These are phyloP conservation scores for Priceomyces carsonii DNA, from an alignment of 805 yeast species.

Conservation along the genomic window DNA sequence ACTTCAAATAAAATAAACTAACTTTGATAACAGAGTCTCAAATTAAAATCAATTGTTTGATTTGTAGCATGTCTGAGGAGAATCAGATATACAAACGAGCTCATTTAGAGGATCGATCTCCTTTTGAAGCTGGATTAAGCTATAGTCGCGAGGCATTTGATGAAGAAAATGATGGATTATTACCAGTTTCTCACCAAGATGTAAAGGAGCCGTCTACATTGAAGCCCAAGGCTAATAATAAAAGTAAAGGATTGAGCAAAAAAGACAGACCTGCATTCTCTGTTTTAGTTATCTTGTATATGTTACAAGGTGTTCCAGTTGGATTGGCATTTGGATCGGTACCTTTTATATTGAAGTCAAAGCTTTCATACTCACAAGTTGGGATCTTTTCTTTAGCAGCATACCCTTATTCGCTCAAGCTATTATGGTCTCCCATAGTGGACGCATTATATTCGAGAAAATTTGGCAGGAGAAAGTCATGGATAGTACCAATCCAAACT, in stretches of 20 bases:
- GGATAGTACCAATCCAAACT: constrained; percentile 93
- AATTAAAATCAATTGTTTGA: too few relatives aligned
- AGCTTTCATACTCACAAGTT: constrained; percentile 81
- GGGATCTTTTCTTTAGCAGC: constrained; percentile 91
- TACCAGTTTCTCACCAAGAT: constrained; percentile 29
- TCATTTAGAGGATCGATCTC: constrained; percentile 5
- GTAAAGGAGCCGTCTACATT: constrained; percentile 3
- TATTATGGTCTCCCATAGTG: constrained; percentile 94
- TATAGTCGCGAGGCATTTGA: constrained; percentile 24
- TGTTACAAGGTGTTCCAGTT: constrained; percentile 95
- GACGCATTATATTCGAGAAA: constrained; percentile 73
- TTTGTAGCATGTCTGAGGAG: constrained; percentile 4
- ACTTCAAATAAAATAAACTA: too few relatives aligned
- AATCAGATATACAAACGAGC: constrained; percentile 5
- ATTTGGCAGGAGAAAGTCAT: constrained; percentile 82
- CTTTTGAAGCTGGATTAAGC: constrained; percentile 15
- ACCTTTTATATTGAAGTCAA: constrained; percentile 84
- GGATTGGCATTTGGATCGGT: constrained; percentile 94
- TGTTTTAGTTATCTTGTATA: constrained; percentile 70
- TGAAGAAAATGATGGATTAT: constrained; percentile 36
- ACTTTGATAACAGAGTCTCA: too few relatives aligned
- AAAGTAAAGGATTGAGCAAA: constrained; percentile 6
- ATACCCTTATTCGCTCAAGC: constrained; percentile 90
- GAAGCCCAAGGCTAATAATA: background rate
- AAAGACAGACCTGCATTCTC: constrained; percentile 74